Conservation (phyloP, 768 basidiomycete species). For the Thelephora ganbajun region DNA sequence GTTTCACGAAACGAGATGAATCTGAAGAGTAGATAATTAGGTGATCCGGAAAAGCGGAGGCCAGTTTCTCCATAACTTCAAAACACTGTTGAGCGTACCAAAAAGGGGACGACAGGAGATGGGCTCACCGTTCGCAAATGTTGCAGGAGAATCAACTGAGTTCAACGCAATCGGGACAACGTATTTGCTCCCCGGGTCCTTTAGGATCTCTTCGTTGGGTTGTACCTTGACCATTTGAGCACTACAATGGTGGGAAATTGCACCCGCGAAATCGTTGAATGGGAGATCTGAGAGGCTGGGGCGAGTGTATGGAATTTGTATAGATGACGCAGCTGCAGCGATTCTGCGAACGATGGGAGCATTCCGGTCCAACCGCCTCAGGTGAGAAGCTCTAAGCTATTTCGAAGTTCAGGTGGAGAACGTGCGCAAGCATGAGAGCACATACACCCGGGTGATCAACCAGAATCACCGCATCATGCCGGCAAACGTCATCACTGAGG, state of each 20-base stretch:
- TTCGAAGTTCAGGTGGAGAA: background rate
- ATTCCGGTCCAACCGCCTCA: conserved; percentile 41
- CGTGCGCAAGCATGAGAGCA: conserved; percentile 6
- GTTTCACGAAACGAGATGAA: conserved; percentile 24
- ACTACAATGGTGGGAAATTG: conserved; percentile 38
- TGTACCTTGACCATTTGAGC: conserved; percentile 30
- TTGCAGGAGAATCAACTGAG: too few relatives aligned
- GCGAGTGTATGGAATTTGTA: conserved; percentile 50
- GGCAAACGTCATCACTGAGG: conserved; percentile 35
- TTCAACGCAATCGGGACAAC: conserved; percentile 12
- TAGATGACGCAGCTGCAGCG: conserved; percentile 33
- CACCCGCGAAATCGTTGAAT: conserved; percentile 24
- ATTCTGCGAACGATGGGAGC: conserved; percentile 36
- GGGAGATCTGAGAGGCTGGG: conserved; percentile 12
- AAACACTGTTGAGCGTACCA: too few relatives aligned
- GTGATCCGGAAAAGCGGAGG: conserved; percentile 38
- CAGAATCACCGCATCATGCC: conserved; percentile 50
- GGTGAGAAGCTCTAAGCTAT: conserved; percentile 67
- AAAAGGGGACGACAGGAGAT: too few relatives aligned
- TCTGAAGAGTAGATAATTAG: conserved; percentile 48
- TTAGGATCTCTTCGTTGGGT: conserved; percentile 15
- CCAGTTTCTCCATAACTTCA: conserved; percentile 33
- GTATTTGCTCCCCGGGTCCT: conserved; percentile 18
- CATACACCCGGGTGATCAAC: conserved; percentile 64
- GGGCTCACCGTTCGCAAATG: too few relatives aligned